These are phyloP conservation scores for Wickerhamiella azyma DNA, from an alignment of 805 yeast genomes.

Conservation along the genomic window DNA sequence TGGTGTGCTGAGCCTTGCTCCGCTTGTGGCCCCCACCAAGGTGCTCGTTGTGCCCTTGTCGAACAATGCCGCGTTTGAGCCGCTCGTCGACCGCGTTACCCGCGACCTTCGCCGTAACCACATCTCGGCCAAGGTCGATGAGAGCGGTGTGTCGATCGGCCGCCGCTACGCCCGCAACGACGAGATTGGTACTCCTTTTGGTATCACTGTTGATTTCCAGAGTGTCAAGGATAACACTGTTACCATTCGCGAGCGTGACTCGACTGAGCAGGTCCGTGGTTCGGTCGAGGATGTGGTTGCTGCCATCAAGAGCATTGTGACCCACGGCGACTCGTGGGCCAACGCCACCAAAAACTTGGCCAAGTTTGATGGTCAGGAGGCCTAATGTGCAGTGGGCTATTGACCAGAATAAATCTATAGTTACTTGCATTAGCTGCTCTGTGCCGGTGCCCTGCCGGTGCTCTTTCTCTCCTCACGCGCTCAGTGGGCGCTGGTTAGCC, in stretches of 20 bases:
- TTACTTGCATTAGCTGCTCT: too few relatives aligned
- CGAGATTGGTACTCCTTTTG: constrained; percentile 97
- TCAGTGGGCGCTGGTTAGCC: too few relatives aligned
- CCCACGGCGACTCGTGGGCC: constrained; percentile 65
- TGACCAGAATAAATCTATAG: too few relatives aligned
- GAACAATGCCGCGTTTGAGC: constrained; percentile 63
- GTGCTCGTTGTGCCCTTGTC: constrained; percentile 91
- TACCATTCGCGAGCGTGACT: constrained; percentile 93
- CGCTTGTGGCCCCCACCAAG: constrained; percentile 94
- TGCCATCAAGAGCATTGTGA: constrained; percentile 61
- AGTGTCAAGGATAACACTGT: constrained; percentile 76
- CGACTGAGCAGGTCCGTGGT: constrained; percentile 95
- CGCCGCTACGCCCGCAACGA: constrained; percentile 97
- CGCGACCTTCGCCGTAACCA: constrained; percentile 60
- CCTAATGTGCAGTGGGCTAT: too few relatives aligned
- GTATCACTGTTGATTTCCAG: constrained; percentile 93
- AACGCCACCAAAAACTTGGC: constrained; percentile 65
- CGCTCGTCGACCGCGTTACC: constrained; percentile 58
- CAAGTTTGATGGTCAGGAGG: constrained; percentile 60
- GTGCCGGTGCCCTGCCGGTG: too few relatives aligned
- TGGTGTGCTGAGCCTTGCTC: constrained; percentile 84
- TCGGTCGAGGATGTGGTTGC: constrained; percentile 54
- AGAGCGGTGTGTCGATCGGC: constrained; percentile 94
- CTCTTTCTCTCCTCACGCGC: too few relatives aligned
- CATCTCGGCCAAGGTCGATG: constrained; percentile 91